phyloP scores from a whole-genome alignment of 2,329 filamentous ascomycete species.

The Aspergillus carbonarius region DNA sequence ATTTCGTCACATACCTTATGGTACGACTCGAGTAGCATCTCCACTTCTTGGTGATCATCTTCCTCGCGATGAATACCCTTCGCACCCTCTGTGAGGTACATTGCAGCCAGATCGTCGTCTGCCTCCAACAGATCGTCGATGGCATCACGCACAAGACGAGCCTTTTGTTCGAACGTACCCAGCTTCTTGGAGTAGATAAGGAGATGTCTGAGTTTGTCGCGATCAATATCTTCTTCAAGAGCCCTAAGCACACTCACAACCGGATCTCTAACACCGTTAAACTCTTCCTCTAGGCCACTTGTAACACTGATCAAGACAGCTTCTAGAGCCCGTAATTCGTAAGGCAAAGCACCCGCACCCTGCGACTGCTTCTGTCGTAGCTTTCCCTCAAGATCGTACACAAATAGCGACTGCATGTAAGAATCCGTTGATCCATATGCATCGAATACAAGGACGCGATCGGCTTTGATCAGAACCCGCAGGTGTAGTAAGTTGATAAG shows the following conservation, averaged over 20 bases:
- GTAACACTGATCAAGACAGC: slow-evolving; percentile 93
- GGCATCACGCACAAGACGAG: slow-evolving; percentile 86
- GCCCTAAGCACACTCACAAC: slow-evolving; percentile 86
- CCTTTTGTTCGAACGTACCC: slow-evolving; percentile 96
- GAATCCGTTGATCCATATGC: slow-evolving; percentile 93
- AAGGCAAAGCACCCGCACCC: slow-evolving; percentile 65
- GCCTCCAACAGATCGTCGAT: slow-evolving; percentile 95
- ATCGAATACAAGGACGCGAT: slow-evolving; percentile 92
- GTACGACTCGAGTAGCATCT: slow-evolving; percentile 95
- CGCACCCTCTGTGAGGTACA: slow-evolving; percentile 92
- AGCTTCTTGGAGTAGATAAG: slow-evolving; percentile 94
- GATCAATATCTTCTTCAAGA: slow-evolving; percentile 93
- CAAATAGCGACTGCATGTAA: slow-evolving; percentile 93
- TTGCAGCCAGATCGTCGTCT: slow-evolving; percentile 88
- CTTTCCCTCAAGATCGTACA: slow-evolving; percentile 95
- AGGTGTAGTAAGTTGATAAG: slow-evolving; percentile 95
- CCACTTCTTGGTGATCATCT: slow-evolving; percentile 92
- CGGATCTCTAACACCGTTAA: slow-evolving; percentile 88
- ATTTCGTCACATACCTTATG: slow-evolving; percentile 98
- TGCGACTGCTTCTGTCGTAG: slow-evolving; percentile 72
- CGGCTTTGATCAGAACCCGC: slow-evolving; percentile 90
- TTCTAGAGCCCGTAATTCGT: slow-evolving; percentile 95
- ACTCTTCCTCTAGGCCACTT: slow-evolving; percentile 86
- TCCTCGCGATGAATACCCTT: slow-evolving; percentile 70
- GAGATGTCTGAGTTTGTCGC: slow-evolving; percentile 85